Evolutionary conservation across 192 early-diverging fungal genomes (phyloP), one percentile per base, ranked within the genome.

Genomic region (Mortierella alpina): DNA sequence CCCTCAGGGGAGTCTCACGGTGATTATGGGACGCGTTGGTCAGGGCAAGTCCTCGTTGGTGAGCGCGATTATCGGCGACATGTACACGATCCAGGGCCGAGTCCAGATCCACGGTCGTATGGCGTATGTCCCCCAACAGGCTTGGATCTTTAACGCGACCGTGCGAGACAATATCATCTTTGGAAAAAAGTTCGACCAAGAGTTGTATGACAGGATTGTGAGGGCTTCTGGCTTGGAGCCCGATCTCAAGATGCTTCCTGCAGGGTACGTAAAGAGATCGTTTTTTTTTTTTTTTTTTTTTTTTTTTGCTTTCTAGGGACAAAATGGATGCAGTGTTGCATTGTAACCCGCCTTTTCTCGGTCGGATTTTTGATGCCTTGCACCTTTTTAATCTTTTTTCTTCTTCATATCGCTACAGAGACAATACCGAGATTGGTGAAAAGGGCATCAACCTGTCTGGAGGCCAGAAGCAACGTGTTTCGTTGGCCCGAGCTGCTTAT

Each of bases 81-180:
- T 96, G 95, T 89, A 92, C 66, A 88, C 85, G 60, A 47, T 75
- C 5, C 18, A 52, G 6, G 95, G 94, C 44, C 66, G 78, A 4
- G 93, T 96, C 18, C 73, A 63, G 11, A 61, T 98, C 15, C 85
- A 88, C 46, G 88, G 87, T 5, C 75, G 82, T 8, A 74, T 94
- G n/a, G 93, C 94, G 13, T 93, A 93, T 84, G 93, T 70, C 7
- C 65, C 70, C 20, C 77, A 80, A 55, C 84, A 88, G 62, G 89
- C 98, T 2, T 99, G 97, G 97, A 95, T 99, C 57, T 93, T 96
- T 90, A 99, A 99, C 66, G 91, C 91, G 4, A 95, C 93, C 10
- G 60, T 99, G 40, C 85, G 93, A 31, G 95, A 98, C 39, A 99
- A 99, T 83, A 94, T 98, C 82, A 61, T 93, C 6, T 97, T 98